Evolutionary conservation across 331 rosid genomes (phyloP).

Genomic region (Rosa hybrid): DNA sequence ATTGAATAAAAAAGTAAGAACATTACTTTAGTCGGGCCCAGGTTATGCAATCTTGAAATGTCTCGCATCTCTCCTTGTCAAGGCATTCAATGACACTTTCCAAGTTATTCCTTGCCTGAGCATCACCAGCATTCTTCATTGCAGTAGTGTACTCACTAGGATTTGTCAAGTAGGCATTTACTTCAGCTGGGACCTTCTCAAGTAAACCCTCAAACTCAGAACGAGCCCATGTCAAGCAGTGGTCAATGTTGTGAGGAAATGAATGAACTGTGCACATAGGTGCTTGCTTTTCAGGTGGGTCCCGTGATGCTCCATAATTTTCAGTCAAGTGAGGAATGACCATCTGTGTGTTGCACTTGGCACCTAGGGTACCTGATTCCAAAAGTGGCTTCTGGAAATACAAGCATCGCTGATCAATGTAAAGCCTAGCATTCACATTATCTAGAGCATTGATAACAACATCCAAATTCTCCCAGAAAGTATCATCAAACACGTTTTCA

Average conservation of each 20-base stretch:
- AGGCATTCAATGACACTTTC: conserved; percentile 35
- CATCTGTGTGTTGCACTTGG: conserved; percentile 35
- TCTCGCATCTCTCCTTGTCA: conserved; percentile 26
- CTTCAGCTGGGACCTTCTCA: conserved; percentile 34
- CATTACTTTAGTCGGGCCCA: conserved; percentile 33
- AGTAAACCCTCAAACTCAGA: conserved; percentile 35
- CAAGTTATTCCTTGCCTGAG: conserved; percentile 32
- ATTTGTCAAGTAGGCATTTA: conserved; percentile 25
- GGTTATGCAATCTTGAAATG: conserved; percentile 30
- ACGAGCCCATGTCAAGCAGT: conserved; percentile 35
- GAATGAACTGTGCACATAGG: conserved; percentile 35
- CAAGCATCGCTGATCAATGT: conserved; percentile 30
- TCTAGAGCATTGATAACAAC: conserved; percentile 33
- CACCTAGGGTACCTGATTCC: conserved; percentile 33
- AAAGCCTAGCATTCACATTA: conserved; percentile 34
- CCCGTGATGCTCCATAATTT: conserved; percentile 31
- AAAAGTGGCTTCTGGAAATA: conserved; percentile 34
- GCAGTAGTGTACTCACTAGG: conserved; percentile 16
- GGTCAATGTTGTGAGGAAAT: conserved; percentile 34
- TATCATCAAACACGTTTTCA: conserved; percentile 30
- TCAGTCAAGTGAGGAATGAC: conserved; percentile 34
- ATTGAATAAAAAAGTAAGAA: neutral
- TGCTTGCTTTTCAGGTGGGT: conserved; percentile 36
- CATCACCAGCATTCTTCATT: conserved; percentile 36
- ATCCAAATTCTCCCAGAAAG: conserved; percentile 32